Base-by-base conservation (phyloP, 371 early-diverging fungal genomes). In the Apophysomyces elegans region DNA sequence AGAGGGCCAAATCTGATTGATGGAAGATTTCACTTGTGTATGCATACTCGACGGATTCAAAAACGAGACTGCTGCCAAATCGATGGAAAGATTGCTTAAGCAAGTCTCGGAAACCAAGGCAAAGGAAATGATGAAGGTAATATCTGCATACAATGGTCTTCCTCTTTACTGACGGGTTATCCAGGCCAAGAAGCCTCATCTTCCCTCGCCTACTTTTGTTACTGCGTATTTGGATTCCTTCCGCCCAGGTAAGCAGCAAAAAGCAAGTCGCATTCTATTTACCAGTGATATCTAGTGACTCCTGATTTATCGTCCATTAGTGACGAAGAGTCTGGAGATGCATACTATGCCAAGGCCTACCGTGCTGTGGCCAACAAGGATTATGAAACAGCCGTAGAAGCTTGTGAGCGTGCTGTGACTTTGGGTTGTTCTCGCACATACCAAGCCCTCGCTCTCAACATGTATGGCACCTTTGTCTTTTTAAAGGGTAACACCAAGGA, bases 11-110 rank as follows among this genome's bases (percentile, higher is more conserved):
- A 41, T 41, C 36, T 47, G 32, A 66, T 26, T 5, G 9, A 50
- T 13, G 58, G 16, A 58, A 90, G 97, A 97, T 75, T 96, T 88
- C 66, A 96, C 96, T 12, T 91, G 93, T 7, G 89, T 93, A 12
- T 96, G 97, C 78, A 93, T 97, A 69, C 81, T 97, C 26, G 97
- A 97, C 63, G 93, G 92, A 56, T 97, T 96, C 86, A 91, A 90
- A 62, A 95, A 94, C 74, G 90, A 91, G 44, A 68, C 82, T 56
- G 91, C 94, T 21, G 87, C 94, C 16, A 79, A 85, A 60, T 84
- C 96, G 5, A 94, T 95, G 75, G 99, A 98, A 68, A 91, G 96
- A 50, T 83, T 95, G 64, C 79, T 97, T 70, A 94, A 94, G 82
- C 86, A 83, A 69, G 78, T 96, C 14, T 92, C 95, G 12, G 89